These are phyloP conservation scores for Quercus wislizeni DNA, from an alignment of 306 rosid species.

Conservation along the genomic window DNA sequence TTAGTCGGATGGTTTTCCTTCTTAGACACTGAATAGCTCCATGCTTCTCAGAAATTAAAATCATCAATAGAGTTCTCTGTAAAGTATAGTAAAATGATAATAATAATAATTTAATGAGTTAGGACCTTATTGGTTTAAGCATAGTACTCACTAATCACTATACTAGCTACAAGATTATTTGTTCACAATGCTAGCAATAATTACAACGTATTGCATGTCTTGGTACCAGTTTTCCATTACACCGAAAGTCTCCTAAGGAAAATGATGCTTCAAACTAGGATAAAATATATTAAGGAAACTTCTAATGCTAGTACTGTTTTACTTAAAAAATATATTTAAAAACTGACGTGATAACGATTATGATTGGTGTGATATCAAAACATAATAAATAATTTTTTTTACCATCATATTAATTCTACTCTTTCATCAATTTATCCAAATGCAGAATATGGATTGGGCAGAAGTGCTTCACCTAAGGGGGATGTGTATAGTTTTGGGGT, in stretches of 20 bases:
- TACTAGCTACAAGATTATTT: not conserved
- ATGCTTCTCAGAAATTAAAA: not conserved
- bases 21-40: not conserved
- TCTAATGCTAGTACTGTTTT: too few relatives aligned
- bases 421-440: slow-evolving; percentile 10
- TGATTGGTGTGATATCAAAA: too few relatives aligned
- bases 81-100: not conserved
- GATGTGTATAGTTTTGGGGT: slow-evolving; percentile 89
- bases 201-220: not conserved
- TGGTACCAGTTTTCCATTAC: not conserved
- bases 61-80: not conserved
- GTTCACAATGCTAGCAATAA: not conserved
- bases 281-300: too few relatives aligned
- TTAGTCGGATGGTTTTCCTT: too few relatives aligned
- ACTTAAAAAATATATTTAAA: too few relatives aligned
- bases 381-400: not conserved
- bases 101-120: not conserved
- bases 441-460: slow-evolving; percentile 88
- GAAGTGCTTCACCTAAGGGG: slow-evolving; percentile 64
- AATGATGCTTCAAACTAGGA: not conserved
- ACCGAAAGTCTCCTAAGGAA: not conserved
- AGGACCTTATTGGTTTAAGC: too few relatives aligned
- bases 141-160: not conserved
- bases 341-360: too few relatives aligned
- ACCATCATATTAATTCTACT: not conserved